A percentile compares a stretch with the other conserved stretches of the same genome.
Evolutionary conservation across 1,284 basidiomycete species (phyloP).

Genomic region (Papiliotrema nemorosa): DNA sequence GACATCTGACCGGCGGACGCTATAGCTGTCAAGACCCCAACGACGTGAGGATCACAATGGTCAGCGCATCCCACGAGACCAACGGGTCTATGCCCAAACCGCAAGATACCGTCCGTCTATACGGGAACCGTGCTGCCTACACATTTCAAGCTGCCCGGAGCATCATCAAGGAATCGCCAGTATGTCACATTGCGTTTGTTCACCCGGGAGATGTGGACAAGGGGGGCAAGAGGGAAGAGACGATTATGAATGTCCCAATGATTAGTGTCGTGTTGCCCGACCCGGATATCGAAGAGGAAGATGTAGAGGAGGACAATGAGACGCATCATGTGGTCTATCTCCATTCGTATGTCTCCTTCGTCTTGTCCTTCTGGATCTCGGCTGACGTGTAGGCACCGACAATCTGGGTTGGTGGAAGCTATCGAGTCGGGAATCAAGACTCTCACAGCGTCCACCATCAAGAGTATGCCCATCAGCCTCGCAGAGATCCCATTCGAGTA

Average conservation of each 20-base stretch:
- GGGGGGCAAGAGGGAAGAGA: slow-evolving; percentile 9
- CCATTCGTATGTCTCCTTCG: slow-evolving; percentile 15
- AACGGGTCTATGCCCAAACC: too few relatives aligned
- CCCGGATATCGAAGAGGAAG: slow-evolving; percentile 14
- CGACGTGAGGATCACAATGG: too few relatives aligned
- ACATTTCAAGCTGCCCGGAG: slow-evolving; percentile 12
- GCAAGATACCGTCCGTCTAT: background rate
- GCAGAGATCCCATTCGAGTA: background rate
- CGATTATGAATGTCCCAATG: slow-evolving; percentile 25
- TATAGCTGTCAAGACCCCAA: too few relatives aligned
- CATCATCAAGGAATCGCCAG: slow-evolving; percentile 13
- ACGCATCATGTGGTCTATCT: slow-evolving; percentile 14
- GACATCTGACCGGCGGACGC: too few relatives aligned
- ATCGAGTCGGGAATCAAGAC: slow-evolving; percentile 9
- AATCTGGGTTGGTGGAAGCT: slow-evolving; percentile 21
- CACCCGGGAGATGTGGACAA: slow-evolving; percentile 17
- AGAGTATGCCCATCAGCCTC: slow-evolving; percentile 7
- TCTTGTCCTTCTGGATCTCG: background rate
- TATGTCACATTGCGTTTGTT: slow-evolving; percentile 21
- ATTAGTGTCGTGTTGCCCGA: slow-evolving; percentile 10
- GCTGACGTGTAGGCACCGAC: slow-evolving; percentile 12
- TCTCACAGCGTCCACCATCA: slow-evolving; percentile 18
- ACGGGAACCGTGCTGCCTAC: slow-evolving; percentile 14
- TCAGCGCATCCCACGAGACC: too few relatives aligned
- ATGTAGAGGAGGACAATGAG: slow-evolving; percentile 13